A percentile compares a stretch with the other conserved stretches of the same genome.
These are phyloP conservation scores for Diaporthe velutina DNA, from an alignment of 2,329 filamentous ascomycete genomes.

Conservation along the genomic window DNA sequence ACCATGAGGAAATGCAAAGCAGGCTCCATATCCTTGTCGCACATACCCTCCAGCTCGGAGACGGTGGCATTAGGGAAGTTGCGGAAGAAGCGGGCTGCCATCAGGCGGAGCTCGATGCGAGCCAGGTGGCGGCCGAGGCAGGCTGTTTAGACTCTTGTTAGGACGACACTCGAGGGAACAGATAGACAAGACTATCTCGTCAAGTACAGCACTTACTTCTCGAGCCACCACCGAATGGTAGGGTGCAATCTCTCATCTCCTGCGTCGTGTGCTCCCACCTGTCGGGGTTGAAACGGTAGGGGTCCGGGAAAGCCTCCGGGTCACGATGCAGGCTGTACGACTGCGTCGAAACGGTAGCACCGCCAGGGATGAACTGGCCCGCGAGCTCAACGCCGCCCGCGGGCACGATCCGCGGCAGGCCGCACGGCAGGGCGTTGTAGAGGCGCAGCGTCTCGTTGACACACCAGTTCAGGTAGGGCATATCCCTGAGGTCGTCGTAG, in stretches of 20 bases:
- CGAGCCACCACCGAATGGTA: constrained; percentile 47
- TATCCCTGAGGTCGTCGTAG: constrained; percentile 50
- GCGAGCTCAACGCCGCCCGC: constrained; percentile 53
- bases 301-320: constrained; percentile 54
- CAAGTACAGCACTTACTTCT: constrained; percentile 42
- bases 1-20: constrained; percentile 45
- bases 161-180: neutral
- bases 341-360: constrained; percentile 56
- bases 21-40: constrained; percentile 48
- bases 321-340: constrained; percentile 61
- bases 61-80: constrained; percentile 47
- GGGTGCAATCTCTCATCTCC: constrained; percentile 45
- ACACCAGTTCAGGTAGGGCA: constrained; percentile 57
- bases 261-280: constrained; percentile 53
- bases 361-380: constrained; percentile 55
- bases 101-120: constrained; percentile 65
- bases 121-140: constrained; percentile 69
- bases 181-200: constrained; percentile 22
- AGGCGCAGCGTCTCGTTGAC: constrained; percentile 61
- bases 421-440: constrained; percentile 55
- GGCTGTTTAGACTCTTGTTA: constrained; percentile 40
- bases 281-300: constrained; percentile 51
- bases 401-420: constrained; percentile 56
- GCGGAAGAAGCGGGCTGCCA: constrained; percentile 62
- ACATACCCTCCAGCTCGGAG: constrained; percentile 47